A percentile compares a stretch with the other conserved stretches of the same genome.
These are phyloP conservation scores for Suillus weaverae DNA, from an alignment of 768 basidiomycete genomes.

Conservation along the genomic window DNA sequence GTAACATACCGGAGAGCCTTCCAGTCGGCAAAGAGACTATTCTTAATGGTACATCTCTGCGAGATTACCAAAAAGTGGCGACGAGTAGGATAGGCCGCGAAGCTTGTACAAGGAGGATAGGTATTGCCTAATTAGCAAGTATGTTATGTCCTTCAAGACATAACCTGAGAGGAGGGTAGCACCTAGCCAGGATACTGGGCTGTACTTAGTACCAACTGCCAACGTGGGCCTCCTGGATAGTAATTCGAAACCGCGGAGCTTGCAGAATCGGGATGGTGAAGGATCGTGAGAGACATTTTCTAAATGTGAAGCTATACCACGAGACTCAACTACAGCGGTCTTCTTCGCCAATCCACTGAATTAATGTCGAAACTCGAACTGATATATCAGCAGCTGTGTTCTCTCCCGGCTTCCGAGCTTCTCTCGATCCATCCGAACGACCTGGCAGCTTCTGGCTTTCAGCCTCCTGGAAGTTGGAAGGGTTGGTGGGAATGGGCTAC, in stretches of 20 bases:
- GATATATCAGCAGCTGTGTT: conserved; percentile 7
- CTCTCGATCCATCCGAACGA: conserved; percentile 53
- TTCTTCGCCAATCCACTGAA: conserved; percentile 2
- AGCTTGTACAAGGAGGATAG: conserved; percentile 50
- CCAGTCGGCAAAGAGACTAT: conserved; percentile 50
- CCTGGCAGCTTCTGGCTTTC: conserved; percentile 23
- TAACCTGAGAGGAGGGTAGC: conserved; percentile 21
- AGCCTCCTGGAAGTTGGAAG: conserved; percentile 25
- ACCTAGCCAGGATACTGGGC: neutral
- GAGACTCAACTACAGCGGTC: neutral
- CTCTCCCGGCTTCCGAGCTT: conserved; percentile 18
- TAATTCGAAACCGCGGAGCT: neutral
- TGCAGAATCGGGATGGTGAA: no score
- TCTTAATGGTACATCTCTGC: conserved; percentile 55
- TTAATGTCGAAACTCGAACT: conserved; percentile 5
- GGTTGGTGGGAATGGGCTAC: conserved; percentile 41
- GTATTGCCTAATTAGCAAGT: conserved; percentile 44
- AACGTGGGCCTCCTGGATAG: conserved; percentile 9
- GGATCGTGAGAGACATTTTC: neutral
- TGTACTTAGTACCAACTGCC: neutral
- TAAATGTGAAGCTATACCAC: neutral
- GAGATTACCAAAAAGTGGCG: conserved; percentile 54
- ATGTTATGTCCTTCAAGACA: conserved; percentile 38
- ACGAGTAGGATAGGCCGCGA: conserved; percentile 44
- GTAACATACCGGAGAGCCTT: conserved; percentile 41